Evolutionary conservation across 2,329 filamentous ascomycete genomes (phyloP).

Genomic region (Pseudogymnoascus sp.): DNA sequence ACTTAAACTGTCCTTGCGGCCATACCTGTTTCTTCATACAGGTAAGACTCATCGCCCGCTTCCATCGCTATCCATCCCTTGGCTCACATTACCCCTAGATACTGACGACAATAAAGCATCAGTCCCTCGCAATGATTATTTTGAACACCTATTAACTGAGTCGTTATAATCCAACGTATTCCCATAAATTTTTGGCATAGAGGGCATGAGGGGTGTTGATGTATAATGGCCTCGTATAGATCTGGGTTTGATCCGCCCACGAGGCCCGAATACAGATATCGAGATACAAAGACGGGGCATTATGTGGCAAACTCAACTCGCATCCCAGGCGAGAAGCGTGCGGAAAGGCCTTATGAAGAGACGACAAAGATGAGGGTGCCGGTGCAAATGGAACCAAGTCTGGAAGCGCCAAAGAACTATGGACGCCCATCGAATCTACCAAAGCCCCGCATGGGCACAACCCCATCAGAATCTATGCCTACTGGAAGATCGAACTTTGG

Average conservation of each 20-base stretch:
- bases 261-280: slow-evolving; percentile 33
- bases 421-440: slow-evolving; percentile 19
- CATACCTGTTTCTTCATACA: slow-evolving; percentile 15
- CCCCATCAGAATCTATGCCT: slow-evolving; percentile 17
- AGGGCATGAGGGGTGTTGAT: slow-evolving; percentile 22
- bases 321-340: slow-evolving; percentile 13
- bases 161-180: slow-evolving; percentile 20
- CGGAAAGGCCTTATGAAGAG: slow-evolving; percentile 27
- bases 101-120: slow-evolving; percentile 12
- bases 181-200: slow-evolving; percentile 17
- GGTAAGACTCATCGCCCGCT: slow-evolving; percentile 12
- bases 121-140: slow-evolving; percentile 22
- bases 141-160: slow-evolving; percentile 21
- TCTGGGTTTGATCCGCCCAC: slow-evolving; percentile 34
- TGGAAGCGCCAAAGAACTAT: slow-evolving; percentile 13
- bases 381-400: slow-evolving; percentile 20
- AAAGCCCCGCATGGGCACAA: slow-evolving; percentile 18
- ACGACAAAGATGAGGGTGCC: slow-evolving; percentile 35
- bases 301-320: slow-evolving; percentile 17
- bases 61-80: slow-evolving; percentile 15
- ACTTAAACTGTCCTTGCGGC: slow-evolving; percentile 23
- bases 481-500: slow-evolving; percentile 21
- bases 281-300: slow-evolving; percentile 25
- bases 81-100: slow-evolving; percentile 7
- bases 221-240: slow-evolving; percentile 36